Conservation (phyloP, 768 basidiomycete species). For the Boletus insuetus region DNA sequence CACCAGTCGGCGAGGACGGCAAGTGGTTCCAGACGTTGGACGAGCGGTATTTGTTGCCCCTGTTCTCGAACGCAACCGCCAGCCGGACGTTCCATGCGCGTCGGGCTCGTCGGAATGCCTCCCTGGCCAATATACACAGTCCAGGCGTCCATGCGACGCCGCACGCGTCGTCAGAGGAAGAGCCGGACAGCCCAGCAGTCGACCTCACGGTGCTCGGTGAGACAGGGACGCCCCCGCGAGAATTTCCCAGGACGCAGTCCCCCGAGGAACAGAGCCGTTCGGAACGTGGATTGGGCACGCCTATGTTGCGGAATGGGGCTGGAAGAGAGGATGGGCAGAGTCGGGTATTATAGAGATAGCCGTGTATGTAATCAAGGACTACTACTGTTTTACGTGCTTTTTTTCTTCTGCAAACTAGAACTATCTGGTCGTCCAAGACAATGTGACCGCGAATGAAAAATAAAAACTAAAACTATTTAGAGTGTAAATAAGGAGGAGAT, state of each 20-base stretch:
- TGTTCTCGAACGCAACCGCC: constrained; percentile 91
- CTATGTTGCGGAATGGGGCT: constrained; percentile 52
- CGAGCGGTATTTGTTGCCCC: constrained; percentile 88
- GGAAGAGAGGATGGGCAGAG: constrained; percentile 26
- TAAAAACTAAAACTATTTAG: background rate
- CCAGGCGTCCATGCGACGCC: constrained; percentile 32
- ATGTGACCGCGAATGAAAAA: no score
- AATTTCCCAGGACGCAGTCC: constrained; percentile 23
- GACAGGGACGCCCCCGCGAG: constrained; percentile 8
- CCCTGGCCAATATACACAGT: constrained; percentile 21
- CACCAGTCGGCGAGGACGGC: constrained; percentile 78
- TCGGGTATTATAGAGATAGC: background rate
- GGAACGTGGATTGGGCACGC: constrained; percentile 65
- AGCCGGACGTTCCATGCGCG: constrained; percentile 84
- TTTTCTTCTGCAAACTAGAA: no score
- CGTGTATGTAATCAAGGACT: background rate
- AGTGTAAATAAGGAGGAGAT: background rate
- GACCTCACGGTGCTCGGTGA: constrained; percentile 36
- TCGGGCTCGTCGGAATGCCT: constrained; percentile 51
- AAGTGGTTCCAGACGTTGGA: constrained; percentile 97
- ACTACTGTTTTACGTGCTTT: background rate
- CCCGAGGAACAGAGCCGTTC: constrained; percentile 50
- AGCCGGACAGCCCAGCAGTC: constrained; percentile 42
- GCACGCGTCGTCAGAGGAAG: constrained; percentile 36
- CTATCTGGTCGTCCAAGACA: no score